Base-by-base conservation (phyloP, 306 rosid genomes). In the Lablab purpureus region DNA sequence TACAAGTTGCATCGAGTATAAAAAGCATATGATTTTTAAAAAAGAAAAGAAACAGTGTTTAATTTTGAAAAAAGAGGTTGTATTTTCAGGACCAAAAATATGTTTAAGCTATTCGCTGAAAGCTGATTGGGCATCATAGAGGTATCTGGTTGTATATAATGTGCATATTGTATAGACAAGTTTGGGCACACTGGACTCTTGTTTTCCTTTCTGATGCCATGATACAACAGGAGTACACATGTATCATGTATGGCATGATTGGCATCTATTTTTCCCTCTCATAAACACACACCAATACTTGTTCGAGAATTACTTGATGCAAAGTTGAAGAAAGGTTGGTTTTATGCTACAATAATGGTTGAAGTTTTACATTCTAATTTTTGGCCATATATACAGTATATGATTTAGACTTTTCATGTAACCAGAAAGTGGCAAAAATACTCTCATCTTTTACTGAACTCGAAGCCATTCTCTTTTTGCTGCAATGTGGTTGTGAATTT, bases 161-260 rank as follows among this genome's bases (percentile, higher is more conserved):
- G 71, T 45, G 41, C 46, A 66, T 71, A 18, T 46, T 78, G 76
- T 73, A 56, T 58, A 67, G 65, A 14, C 65, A 51, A 37, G 58
- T 67, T 78, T 73, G 76, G 74, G 77, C 73, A 78, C 25, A 56
- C 58, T 78, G 30, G 12, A 25, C 67, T 64, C 25, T 83, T 52
- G 86, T 45, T 71, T 13, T 55, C n/a, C 28, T 52, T 74, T 76
- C 5, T 76, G 15, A 66, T 74, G 51, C 30, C 41, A 63, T 72
- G 62, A 40, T 55, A 66, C 43, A 27, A 6, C 47, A 64, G 69
- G 40, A 73, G 65, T 37, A 41, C 52, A 41, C 34, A 64, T 10
- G 21, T 40, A 50, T 27, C 2, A 41, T 65, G 30, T 64, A 49
- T 32, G 12, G 41, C 73, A 40, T 65, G 28, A 47, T 32, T 21